A percentile compares a stretch with the other conserved stretches of the same genome.
These are phyloP conservation scores for Lojkania enalia DNA, from an alignment of 2,329 filamentous ascomycete species.

Conservation along the genomic window DNA sequence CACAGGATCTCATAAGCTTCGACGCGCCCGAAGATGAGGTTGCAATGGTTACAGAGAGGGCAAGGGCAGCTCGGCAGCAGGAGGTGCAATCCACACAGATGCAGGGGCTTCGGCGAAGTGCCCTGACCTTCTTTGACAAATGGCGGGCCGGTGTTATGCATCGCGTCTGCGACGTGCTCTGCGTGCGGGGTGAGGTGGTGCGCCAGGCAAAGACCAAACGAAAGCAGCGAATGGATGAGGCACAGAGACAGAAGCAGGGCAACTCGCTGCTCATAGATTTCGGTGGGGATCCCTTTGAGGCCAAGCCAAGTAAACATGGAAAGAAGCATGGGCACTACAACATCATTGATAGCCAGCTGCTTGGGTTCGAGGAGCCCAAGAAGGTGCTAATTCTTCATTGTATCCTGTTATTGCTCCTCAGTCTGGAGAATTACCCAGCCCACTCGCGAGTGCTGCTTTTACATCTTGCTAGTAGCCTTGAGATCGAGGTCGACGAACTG, in stretches of 20 bases:
- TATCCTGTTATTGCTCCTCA: slow-evolving; percentile 70
- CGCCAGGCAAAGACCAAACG: slow-evolving; percentile 40
- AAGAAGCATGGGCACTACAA: slow-evolving; percentile 29
- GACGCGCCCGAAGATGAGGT: slow-evolving; percentile 33
- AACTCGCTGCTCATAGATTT: slow-evolving; percentile 34
- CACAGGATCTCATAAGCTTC: slow-evolving; percentile 36
- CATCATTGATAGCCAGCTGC: slow-evolving; percentile 42
- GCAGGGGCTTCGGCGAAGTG: slow-evolving; percentile 68
- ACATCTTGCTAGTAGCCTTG: slow-evolving; percentile 69
- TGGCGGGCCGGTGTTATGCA: slow-evolving; percentile 74
- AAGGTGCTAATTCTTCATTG: slow-evolving; percentile 70
- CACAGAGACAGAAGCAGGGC: slow-evolving; percentile 23
- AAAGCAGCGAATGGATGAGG: slow-evolving; percentile 23
- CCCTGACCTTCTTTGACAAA: slow-evolving; percentile 72
- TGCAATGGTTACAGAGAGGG: slow-evolving; percentile 16
- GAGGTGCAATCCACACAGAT: slow-evolving; percentile 56
- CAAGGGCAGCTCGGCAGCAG: slow-evolving; percentile 44
- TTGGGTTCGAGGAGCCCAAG: slow-evolving; percentile 49
- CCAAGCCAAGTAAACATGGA: slow-evolving; percentile 5
- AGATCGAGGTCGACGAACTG: slow-evolving; percentile 65
- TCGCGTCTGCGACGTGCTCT: slow-evolving; percentile 68
- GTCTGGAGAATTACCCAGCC: slow-evolving; percentile 73
- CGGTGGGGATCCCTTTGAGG: slow-evolving; percentile 29
- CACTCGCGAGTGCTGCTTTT: slow-evolving; percentile 73
- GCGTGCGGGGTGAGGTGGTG: slow-evolving; percentile 32